A percentile compares a stretch with the other conserved stretches of the same genome.
phyloP scores from a whole-genome alignment of 805 yeast genomes.

The Candida quercuum region DNA sequence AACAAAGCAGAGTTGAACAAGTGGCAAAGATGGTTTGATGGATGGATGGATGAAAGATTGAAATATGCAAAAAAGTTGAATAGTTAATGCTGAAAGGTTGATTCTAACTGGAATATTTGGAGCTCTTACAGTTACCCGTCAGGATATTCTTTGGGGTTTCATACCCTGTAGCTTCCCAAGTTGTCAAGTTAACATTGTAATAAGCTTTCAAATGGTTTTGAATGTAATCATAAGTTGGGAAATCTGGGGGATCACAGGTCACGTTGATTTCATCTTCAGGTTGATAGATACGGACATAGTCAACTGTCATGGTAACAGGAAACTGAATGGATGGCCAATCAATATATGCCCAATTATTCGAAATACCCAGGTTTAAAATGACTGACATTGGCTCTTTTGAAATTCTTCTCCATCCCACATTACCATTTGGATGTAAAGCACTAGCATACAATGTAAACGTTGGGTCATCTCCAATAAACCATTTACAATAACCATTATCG shows the following conservation, averaged over 20 bases:
- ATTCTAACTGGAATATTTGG: slow-evolving; percentile 25
- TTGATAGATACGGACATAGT: slow-evolving; percentile 90
- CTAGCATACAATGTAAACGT: slow-evolving; percentile 68
- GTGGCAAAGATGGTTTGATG: too few relatives aligned
- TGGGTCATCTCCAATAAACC: slow-evolving; percentile 82
- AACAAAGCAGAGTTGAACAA: too few relatives aligned
- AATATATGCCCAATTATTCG: slow-evolving; percentile 90
- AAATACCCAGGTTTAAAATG: slow-evolving; percentile 81
- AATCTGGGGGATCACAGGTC: slow-evolving; percentile 83
- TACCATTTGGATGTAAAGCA: slow-evolving; percentile 87
- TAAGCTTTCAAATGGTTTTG: slow-evolving; percentile 65
- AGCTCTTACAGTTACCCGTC: slow-evolving; percentile 43
- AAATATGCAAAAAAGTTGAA: too few relatives aligned
- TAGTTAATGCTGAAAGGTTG: too few relatives aligned
- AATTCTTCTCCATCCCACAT: slow-evolving; percentile 75
- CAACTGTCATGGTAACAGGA: slow-evolving; percentile 74
- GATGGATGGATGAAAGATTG: too few relatives aligned
- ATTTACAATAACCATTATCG: slow-evolving; percentile 67
- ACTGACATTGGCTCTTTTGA: slow-evolving; percentile 93
- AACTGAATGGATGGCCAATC: slow-evolving; percentile 80
- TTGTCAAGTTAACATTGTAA: slow-evolving; percentile 59
- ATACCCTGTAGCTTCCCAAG: slow-evolving; percentile 76
- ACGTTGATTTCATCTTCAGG: slow-evolving; percentile 54
- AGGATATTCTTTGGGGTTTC: slow-evolving; percentile 56
- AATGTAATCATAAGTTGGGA: slow-evolving; percentile 85